Evolutionary conservation across 495 filamentous ascomycete genomes (phyloP).

Genomic region (Mycothermus thermophilus): DNA sequence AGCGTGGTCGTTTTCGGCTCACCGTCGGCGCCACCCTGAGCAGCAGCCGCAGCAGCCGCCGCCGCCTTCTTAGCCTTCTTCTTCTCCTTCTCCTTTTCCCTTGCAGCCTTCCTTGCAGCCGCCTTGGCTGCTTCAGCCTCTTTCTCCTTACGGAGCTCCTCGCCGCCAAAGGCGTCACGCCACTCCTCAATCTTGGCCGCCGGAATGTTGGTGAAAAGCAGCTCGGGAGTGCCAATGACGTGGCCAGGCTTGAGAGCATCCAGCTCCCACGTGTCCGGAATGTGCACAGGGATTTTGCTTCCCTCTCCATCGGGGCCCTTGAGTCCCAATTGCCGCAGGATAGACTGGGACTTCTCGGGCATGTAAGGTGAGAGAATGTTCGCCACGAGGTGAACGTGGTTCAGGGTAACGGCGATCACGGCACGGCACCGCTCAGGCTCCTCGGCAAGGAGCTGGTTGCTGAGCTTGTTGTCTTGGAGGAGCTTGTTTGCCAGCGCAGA

Average conservation of each 20-base stretch:
- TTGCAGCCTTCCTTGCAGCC: slow-evolving; percentile 14
- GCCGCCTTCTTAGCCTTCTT: slow-evolving; percentile 18
- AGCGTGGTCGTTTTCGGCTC: slow-evolving; percentile 4
- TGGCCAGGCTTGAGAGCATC: slow-evolving; percentile 54
- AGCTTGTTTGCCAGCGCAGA: slow-evolving; percentile 58
- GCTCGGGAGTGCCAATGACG: slow-evolving; percentile 64
- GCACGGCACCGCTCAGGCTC: slow-evolving; percentile 61
- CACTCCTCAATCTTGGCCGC: slow-evolving; percentile 60
- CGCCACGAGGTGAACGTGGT: slow-evolving; percentile 68
- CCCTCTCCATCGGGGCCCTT: slow-evolving; percentile 5
- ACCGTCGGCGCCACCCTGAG: slow-evolving; percentile 1
- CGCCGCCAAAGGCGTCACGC: slow-evolving; percentile 67
- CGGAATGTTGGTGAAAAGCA: slow-evolving; percentile 56
- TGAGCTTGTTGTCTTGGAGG: slow-evolving; percentile 63
- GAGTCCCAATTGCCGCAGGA: slow-evolving; percentile 51
- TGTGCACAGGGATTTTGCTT: slow-evolving; percentile 39
- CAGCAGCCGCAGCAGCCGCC: slow-evolving; percentile 7
- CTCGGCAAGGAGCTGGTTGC: slow-evolving; percentile 44
- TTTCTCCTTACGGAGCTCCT: slow-evolving; percentile 36
- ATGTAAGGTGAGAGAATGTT: slow-evolving; percentile 70
- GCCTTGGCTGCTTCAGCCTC: slow-evolving; percentile 15
- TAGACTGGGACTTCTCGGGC: slow-evolving; percentile 61
- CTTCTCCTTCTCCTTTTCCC: slow-evolving; percentile 18
- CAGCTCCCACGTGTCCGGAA: slow-evolving; percentile 59
- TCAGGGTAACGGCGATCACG: slow-evolving; percentile 69